phyloP scores from a whole-genome alignment of 306 rosid species.

The Aeschynomene evenia region DNA sequence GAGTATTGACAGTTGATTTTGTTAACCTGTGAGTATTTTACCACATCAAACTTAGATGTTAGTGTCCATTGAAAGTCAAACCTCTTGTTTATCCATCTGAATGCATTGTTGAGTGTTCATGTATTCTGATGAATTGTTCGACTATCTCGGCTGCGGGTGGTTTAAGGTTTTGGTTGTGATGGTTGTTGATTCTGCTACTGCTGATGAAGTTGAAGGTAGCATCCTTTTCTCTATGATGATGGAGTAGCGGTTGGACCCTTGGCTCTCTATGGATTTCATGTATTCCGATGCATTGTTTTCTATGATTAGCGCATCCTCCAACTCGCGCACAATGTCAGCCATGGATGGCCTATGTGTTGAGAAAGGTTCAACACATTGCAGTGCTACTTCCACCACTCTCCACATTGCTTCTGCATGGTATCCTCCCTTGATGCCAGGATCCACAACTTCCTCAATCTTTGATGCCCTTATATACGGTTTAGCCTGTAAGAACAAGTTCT shows the following conservation, averaged over 20 bases:
- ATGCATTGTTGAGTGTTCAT: not conserved
- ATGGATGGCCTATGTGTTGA: slow-evolving; percentile 74
- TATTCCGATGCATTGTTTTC: slow-evolving; percentile 96
- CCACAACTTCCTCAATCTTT: slow-evolving; percentile 84
- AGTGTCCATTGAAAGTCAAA: slow-evolving; percentile 3
- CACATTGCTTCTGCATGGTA: slow-evolving; percentile 95
- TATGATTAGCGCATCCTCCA: slow-evolving; percentile 86
- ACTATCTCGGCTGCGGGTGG: slow-evolving; percentile 87
- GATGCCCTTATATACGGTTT: slow-evolving; percentile 64
- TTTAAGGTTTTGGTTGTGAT: slow-evolving; percentile 47
- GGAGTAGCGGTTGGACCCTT: slow-evolving; percentile 75
- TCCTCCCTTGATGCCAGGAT: slow-evolving; percentile 87
- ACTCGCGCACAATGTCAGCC: slow-evolving; percentile 77
- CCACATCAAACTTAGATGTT: not conserved
- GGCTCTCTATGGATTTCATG: slow-evolving; percentile 91
- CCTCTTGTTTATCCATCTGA: slow-evolving; percentile 9
- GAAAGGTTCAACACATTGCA: slow-evolving; percentile 66
- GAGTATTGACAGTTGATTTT: not conserved
- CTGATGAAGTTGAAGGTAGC: slow-evolving; percentile 49
- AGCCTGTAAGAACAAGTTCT: slow-evolving; percentile 56
- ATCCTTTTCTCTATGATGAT: slow-evolving; percentile 58
- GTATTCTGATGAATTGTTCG: no score
- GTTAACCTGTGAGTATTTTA: slow-evolving; percentile 12
- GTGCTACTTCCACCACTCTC: slow-evolving; percentile 85
- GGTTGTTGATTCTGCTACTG: slow-evolving; percentile 61